A percentile compares a stretch with the other conserved stretches of the same genome.
Conservation (phyloP, 805 yeast species). For the Wickerhamomyces subpelliculosus region DNA sequence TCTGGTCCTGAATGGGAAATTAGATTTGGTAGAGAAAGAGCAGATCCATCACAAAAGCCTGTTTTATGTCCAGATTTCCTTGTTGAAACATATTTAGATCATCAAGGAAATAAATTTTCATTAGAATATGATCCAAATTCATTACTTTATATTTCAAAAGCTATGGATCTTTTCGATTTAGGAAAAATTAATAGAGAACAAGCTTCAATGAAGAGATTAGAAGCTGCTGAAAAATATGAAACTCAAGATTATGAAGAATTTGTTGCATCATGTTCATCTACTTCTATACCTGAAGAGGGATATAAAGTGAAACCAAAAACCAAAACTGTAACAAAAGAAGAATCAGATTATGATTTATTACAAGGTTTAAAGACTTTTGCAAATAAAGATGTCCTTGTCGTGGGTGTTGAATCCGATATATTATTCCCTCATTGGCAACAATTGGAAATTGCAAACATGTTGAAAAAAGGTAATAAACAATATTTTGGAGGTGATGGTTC, state of each 20-base stretch:
- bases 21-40: slow-evolving; percentile 81
- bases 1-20: slow-evolving; percentile 98
- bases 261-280: slow-evolving; percentile 7
- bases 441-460: slow-evolving; percentile 62
- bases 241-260: slow-evolving; percentile 22
- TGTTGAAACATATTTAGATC: slow-evolving; percentile 89
- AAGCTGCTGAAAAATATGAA: slow-evolving; percentile 26
- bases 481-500: slow-evolving; percentile 27
- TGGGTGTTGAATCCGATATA: slow-evolving; percentile 91
- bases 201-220: slow-evolving; percentile 35
- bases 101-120: slow-evolving; percentile 92
- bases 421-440: slow-evolving; percentile 96
- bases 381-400: slow-evolving; percentile 60
- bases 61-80: slow-evolving; percentile 90
- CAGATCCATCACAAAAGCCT: slow-evolving; percentile 71
- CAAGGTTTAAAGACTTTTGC: slow-evolving; percentile 60
- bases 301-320: slow-evolving; percentile 37
- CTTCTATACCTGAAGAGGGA: slow-evolving; percentile 19
- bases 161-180: slow-evolving; percentile 90
- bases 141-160: slow-evolving; percentile 78
- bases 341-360: slow-evolving; percentile 52
- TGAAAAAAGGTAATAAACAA: slow-evolving; percentile 28
- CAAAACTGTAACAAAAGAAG: slow-evolving; percentile 54
- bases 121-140: slow-evolving; percentile 89
- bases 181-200: slow-evolving; percentile 40